Percentiles rank a stretch among this genome's conserved stretches.
Conservation (phyloP, 2,329 filamentous ascomycete species). For the Sclerotinia minor region DNA sequence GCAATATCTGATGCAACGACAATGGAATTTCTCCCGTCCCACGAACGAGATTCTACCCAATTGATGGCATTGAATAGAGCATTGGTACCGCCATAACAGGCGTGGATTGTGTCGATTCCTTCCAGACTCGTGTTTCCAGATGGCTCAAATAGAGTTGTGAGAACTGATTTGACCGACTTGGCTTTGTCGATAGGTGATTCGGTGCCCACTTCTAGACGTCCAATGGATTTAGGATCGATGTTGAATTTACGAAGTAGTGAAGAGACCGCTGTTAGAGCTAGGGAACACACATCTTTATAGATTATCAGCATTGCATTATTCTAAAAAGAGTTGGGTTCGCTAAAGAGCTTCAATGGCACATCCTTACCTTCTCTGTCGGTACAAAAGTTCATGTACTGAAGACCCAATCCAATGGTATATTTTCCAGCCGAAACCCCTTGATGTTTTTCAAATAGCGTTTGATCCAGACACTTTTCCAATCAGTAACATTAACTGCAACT, state of each 20-base stretch:
- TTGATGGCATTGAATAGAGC: conserved; percentile 80
- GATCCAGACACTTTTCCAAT: conserved; percentile 70
- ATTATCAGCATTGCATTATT: not conserved
- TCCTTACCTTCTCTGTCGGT: conserved; percentile 77
- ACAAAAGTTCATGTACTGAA: conserved; percentile 90
- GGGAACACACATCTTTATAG: conserved; percentile 80
- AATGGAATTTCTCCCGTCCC: conserved; percentile 59
- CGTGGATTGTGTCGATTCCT: conserved; percentile 80
- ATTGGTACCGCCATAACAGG: conserved; percentile 85
- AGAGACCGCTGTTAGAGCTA: conserved; percentile 74
- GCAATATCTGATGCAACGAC: conserved; percentile 18
- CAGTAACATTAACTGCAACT: not conserved
- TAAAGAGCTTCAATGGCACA: conserved; percentile 34
- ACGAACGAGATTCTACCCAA: conserved; percentile 84
- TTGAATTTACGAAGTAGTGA: conserved; percentile 81
- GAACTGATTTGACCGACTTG: conserved; percentile 84
- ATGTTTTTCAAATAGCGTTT: conserved; percentile 79
- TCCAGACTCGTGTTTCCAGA: conserved; percentile 77
- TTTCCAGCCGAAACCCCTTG: conserved; percentile 80
- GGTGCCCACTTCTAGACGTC: conserved; percentile 80
- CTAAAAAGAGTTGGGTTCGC: not conserved
- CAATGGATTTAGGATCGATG: conserved; percentile 74
- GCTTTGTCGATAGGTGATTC: conserved; percentile 87
- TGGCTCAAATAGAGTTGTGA: conserved; percentile 77
- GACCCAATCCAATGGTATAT: conserved; percentile 87